Conservation (phyloP, 1,284 basidiomycete genomes). For the Naganishia cerealis region DNA sequence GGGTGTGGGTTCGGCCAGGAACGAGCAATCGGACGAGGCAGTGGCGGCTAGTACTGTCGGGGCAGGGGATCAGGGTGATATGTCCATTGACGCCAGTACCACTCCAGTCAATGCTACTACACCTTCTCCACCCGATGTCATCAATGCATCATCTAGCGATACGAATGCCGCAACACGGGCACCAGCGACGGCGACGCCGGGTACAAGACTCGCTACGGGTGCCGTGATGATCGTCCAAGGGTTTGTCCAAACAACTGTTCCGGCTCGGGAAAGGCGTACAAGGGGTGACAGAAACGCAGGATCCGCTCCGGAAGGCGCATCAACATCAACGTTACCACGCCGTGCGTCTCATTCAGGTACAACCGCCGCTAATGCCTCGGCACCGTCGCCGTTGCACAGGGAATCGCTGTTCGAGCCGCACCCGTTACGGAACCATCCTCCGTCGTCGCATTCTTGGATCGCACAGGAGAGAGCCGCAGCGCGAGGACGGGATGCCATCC, state of each 20-base stretch:
- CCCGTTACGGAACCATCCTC: too few species aligned
- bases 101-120: constrained; percentile 27
- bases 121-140: not conserved
- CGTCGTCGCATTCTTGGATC: too few species aligned
- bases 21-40: not conserved
- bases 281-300: constrained; percentile 15
- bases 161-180: constrained; percentile 25
- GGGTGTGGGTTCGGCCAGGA: constrained; percentile 4
- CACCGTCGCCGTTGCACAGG: too few species aligned
- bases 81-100: constrained; percentile 30
- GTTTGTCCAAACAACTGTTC: constrained; percentile 46
- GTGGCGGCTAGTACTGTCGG: not conserved
- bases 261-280: constrained; percentile 13
- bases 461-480: too few species aligned
- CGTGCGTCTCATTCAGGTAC: not conserved
- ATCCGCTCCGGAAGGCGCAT: not conserved
- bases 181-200: not conserved
- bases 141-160: not conserved
- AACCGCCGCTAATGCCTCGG: not conserved
- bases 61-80: constrained; percentile 6
- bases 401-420: too few species aligned
- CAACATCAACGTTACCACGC: not conserved
- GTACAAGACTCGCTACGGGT: constrained; percentile 41
- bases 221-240: constrained; percentile 53
- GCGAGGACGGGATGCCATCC: too few species aligned